Evolutionary conservation across 2,329 filamentous ascomycete genomes (phyloP), one percentile per base, ranked within the genome.

Genomic region (Xenoacremonium recifei): DNA sequence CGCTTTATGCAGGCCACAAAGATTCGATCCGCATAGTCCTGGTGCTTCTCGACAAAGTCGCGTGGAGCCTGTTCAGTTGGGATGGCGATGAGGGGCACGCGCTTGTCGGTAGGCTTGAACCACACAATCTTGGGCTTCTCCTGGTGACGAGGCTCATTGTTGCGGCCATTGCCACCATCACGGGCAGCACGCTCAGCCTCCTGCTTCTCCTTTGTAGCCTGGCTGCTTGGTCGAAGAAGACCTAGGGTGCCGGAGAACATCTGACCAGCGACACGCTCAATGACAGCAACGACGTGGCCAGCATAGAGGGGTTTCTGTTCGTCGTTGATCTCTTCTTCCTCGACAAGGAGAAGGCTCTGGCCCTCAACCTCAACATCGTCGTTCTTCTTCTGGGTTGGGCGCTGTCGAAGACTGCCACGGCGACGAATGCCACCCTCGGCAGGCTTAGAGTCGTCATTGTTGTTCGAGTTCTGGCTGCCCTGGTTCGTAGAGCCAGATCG

Each of bases 51-150:
- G 20, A 99, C 93, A 59, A 99, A 99, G 69, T 97, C 93, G 25
- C 90, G 86, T 16, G 93, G 93, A 7, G 93, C 93, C 70, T 99
- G 93, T 67, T 99, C 93, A 3, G 93, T 99, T 2, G 93, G 93
- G 51, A 99, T 99, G 40, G 93, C 93, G 66, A 99, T 99, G 53
- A 99, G 76, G 37, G 93, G 93, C 35, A 99, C 93, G 62, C 93
- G 89, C 80, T 99, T 97, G 71, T 99, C 93, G 1, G 93, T 99
- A 44, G 93, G 93, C 76, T 99, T 99, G 75, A 99, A 99, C 93
- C 93, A 99, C 31, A 99, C 93, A 69, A 99, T 99, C 82, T 99
- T 99, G 50, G 93, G 93, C 71, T 96, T 96, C 51, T 99, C 93
- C 64, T 95, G 90, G 40, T 68, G 66, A 40, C 91, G 88, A 51